These are phyloP conservation scores for Stylonectria norvegica DNA, from an alignment of 2,329 filamentous ascomycete genomes.

Conservation along the genomic window DNA sequence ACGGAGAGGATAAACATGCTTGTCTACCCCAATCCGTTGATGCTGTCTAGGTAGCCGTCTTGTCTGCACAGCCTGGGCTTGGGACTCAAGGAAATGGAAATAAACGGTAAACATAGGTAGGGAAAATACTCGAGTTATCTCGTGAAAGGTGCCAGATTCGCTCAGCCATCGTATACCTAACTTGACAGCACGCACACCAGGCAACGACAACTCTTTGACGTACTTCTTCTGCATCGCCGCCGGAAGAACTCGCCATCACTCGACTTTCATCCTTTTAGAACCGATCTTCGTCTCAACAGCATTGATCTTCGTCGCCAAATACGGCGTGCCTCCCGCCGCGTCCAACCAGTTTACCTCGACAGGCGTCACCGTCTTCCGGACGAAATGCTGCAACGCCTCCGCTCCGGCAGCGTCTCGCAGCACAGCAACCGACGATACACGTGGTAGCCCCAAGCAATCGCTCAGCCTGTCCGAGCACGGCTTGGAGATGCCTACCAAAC, in stretches of 20 bases:
- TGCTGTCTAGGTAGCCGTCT: too few species aligned
- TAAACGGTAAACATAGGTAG: too few species aligned
- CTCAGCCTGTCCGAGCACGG: slow-evolving; percentile 57
- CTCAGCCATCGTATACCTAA: too few species aligned
- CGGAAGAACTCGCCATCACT: too few species aligned
- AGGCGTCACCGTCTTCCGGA: slow-evolving; percentile 48
- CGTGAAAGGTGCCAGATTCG: too few species aligned
- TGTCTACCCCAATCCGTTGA: too few species aligned
- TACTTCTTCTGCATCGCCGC: too few species aligned
- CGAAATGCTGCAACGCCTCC: slow-evolving; percentile 54
- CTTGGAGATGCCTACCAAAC: slow-evolving; percentile 61
- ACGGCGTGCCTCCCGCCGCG: slow-evolving; percentile 19
- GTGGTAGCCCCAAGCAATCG: slow-evolving; percentile 55
- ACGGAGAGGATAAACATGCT: too few species aligned
- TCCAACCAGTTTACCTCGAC: slow-evolving; percentile 54
- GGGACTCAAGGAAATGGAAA: too few species aligned
- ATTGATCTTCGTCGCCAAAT: slow-evolving; percentile 34
- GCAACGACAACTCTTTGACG: too few species aligned
- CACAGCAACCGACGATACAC: slow-evolving; percentile 63
- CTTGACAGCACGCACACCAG: too few species aligned
- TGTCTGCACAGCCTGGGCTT: too few species aligned
- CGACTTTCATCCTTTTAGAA: slow-evolving; percentile 25
- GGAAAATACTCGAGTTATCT: not conserved
- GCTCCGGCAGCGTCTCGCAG: slow-evolving; percentile 54
- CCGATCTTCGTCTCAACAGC: slow-evolving; percentile 36